Evolutionary conservation across 2,329 filamentous ascomycete species (phyloP).

Genomic region (Thelonectria olida): DNA sequence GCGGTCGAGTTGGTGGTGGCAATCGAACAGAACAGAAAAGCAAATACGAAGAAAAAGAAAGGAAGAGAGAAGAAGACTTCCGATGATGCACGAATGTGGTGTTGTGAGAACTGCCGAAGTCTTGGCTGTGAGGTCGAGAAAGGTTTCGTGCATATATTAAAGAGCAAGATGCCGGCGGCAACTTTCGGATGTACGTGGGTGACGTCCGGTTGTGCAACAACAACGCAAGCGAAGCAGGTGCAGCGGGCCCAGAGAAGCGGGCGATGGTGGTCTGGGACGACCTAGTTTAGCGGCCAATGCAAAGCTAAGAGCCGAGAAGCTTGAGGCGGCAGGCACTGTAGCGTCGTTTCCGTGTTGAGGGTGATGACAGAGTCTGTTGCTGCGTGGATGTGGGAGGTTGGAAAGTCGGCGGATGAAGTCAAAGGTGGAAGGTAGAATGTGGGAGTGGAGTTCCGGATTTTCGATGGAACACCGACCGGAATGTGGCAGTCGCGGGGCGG

Average conservation of each 20-base stretch:
- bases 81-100: slow-evolving; percentile 1
- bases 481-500: neutral
- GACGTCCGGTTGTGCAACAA: slow-evolving; percentile 2
- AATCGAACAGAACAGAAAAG: neutral
- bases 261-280: neutral
- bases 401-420: neutral
- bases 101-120: slow-evolving; percentile 5
- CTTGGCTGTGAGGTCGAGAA: slow-evolving; percentile 13
- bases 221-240: slow-evolving; percentile 5
- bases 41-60: neutral
- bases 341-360: neutral
- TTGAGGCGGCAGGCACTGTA: neutral
- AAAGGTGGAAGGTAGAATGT: neutral
- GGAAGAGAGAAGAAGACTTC: neutral
- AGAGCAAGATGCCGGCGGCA: slow-evolving; percentile 27
- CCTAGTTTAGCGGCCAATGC: slow-evolving; percentile 9
- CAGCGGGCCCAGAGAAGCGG: slow-evolving; percentile 5
- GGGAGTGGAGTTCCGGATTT: neutral
- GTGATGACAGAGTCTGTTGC: neutral
- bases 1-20: neutral
- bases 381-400: neutral
- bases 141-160: neutral
- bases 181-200: slow-evolving; percentile 10
- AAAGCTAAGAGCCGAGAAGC: neutral
- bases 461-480: neutral